Percentiles rank a stretch among this genome's conserved stretches.
Conservation (phyloP, 805 yeast genomes). For the Kuraishia ogatae region DNA sequence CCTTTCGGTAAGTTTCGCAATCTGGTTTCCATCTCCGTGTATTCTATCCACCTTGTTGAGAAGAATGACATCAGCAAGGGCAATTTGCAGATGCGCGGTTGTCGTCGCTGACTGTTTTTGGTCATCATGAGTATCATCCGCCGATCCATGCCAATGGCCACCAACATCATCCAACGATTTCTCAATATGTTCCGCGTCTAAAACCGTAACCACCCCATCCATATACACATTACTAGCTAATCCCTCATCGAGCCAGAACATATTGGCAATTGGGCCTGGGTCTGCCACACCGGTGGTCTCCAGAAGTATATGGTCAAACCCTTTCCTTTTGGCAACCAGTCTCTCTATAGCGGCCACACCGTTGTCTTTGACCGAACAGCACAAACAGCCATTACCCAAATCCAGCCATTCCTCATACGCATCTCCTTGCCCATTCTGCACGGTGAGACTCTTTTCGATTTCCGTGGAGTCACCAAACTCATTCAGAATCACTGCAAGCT, state of each 20-base stretch:
- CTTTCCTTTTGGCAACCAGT: conserved; percentile 57
- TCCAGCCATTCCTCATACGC: conserved; percentile 91
- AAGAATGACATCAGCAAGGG: conserved; percentile 77
- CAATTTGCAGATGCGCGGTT: conserved; percentile 84
- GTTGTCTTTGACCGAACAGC: conserved; percentile 92
- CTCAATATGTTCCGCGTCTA: conserved; percentile 64
- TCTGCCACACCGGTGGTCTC: conserved; percentile 97
- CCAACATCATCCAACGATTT: conserved; percentile 63
- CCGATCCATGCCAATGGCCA: conserved; percentile 55
- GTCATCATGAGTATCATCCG: conserved; percentile 15
- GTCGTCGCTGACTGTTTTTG: conserved; percentile 31
- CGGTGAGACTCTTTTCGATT: conserved; percentile 80
- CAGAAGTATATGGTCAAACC: conserved; percentile 80
- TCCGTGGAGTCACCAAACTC: conserved; percentile 89
- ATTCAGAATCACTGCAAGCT: conserved; percentile 84
- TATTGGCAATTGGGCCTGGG: conserved; percentile 93
- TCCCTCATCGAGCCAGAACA: conserved; percentile 97
- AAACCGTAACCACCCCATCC: conserved; percentile 85
- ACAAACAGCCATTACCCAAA: conserved; percentile 91
- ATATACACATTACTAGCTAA: conserved; percentile 75
- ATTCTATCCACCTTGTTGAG: conserved; percentile 70
- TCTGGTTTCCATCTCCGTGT: conserved; percentile 13
- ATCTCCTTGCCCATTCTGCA: conserved; percentile 39
- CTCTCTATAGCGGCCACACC: conserved; percentile 94
- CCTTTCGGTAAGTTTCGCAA: conserved; percentile 24